These are phyloP conservation scores for Coniosporium uncinatum DNA, from an alignment of 2,329 filamentous ascomycete species.

Conservation along the genomic window DNA sequence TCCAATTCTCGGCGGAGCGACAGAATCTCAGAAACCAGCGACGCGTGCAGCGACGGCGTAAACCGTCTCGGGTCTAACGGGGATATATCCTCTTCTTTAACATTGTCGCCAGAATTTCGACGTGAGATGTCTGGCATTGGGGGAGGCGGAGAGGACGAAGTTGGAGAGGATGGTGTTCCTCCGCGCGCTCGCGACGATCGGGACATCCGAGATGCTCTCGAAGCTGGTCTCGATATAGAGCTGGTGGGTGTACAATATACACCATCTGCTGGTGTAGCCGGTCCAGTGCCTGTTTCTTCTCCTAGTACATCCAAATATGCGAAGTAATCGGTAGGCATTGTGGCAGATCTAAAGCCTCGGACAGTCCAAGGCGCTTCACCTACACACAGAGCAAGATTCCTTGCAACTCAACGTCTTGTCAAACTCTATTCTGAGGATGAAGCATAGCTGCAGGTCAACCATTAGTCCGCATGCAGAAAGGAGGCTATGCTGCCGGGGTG, in stretches of 20 bases:
- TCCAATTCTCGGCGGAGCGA: conserved; percentile 84
- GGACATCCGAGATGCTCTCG: background rate
- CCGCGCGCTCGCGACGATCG: conserved; percentile 30
- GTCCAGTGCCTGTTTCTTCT: background rate
- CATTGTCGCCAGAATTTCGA: conserved; percentile 30
- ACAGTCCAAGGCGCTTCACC: no score
- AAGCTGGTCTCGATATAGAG: background rate
- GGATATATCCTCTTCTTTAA: conserved; percentile 62
- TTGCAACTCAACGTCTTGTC: no score
- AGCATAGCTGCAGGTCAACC: no score
- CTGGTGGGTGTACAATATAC: background rate
- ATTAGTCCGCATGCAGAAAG: no score
- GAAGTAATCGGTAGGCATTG: conserved; percentile 37
- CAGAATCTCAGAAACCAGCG: conserved; percentile 90
- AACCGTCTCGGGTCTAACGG: conserved; percentile 88
- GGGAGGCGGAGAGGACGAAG: background rate
- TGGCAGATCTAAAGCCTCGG: conserved; percentile 4
- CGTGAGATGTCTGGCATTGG: background rate
- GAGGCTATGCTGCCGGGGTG: no score
- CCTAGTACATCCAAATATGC: conserved; percentile 22
- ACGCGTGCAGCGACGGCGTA: conserved; percentile 92
- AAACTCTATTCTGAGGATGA: no score
- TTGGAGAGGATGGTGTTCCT: conserved; percentile 36
- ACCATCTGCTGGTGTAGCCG: background rate
- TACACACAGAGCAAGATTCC: no score